Percentiles rank a stretch among this genome's conserved stretches.
These are phyloP conservation scores for Metschnikowia koreensis DNA, from an alignment of 805 yeast genomes.

Conservation along the genomic window DNA sequence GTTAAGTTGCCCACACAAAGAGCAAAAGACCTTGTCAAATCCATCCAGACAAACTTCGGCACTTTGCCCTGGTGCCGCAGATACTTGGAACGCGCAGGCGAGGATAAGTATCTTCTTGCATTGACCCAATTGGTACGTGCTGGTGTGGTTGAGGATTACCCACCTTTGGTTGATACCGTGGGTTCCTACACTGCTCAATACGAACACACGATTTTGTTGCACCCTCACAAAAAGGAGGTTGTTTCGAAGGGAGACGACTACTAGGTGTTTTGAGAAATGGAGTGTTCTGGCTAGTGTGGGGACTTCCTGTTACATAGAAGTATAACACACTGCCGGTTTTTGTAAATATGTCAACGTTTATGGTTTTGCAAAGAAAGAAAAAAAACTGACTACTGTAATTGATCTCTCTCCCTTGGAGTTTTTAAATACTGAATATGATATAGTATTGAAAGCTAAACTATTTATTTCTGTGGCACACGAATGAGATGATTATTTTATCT, in stretches of 20 bases:
- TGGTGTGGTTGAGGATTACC: conserved; percentile 90
- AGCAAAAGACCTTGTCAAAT: conserved; percentile 65
- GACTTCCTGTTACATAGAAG: too few species aligned
- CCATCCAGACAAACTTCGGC: conserved; percentile 82
- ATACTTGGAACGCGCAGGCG: conserved; percentile 86
- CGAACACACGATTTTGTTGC: conserved; percentile 90
- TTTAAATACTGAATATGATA: too few species aligned
- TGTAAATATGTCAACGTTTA: too few species aligned
- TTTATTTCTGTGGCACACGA: too few species aligned
- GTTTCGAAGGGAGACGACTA: conserved; percentile 95
- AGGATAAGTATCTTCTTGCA: conserved; percentile 86
- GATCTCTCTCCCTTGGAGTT: too few species aligned
- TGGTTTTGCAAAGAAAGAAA: too few species aligned
- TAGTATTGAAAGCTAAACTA: too few species aligned
- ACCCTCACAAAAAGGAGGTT: conserved; percentile 90
- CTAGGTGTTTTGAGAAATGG: conserved; percentile 26
- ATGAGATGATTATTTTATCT: too few species aligned
- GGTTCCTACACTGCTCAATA: conserved; percentile 95
- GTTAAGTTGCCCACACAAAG: conserved; percentile 52
- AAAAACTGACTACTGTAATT: too few species aligned
- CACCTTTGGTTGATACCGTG: conserved; percentile 79
- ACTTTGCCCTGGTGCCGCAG: conserved; percentile 96
- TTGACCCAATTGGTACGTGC: conserved; percentile 79
- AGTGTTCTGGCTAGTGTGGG: too few species aligned
- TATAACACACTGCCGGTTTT: too few species aligned